Percentiles rank a stretch among this genome's conserved stretches.
Evolutionary conservation across 805 yeast species (phyloP).

Genomic region (Yarrowia divulgata): DNA sequence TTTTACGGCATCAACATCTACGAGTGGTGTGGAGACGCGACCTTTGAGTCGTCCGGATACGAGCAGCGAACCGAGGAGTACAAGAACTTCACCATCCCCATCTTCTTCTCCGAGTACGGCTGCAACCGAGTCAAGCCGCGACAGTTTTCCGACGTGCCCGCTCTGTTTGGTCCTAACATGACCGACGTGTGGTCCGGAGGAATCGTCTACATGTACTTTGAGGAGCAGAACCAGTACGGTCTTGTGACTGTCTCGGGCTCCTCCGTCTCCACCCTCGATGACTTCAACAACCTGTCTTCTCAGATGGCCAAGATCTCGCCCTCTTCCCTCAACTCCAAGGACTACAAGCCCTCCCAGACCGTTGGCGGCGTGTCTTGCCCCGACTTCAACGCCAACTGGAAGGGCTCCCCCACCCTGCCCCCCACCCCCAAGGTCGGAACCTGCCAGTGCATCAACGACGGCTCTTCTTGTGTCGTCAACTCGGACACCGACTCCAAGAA

Average conservation of each 20-base stretch:
- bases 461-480: conserved; percentile 67
- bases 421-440: conserved; percentile 75
- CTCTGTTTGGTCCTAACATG: conserved; percentile 73
- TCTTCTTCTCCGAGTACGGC: conserved; percentile 89
- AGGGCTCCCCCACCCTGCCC: conserved; percentile 70
- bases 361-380: conserved; percentile 58
- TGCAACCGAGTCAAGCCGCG: conserved; percentile 80
- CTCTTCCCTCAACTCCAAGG: conserved; percentile 54
- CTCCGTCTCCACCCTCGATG: conserved; percentile 65
- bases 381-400: conserved; percentile 63
- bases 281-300: conserved; percentile 63
- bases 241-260: conserved; percentile 64
- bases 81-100: conserved; percentile 74
- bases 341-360: conserved; percentile 50
- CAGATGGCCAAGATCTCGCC: conserved; percentile 64
- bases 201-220: conserved; percentile 88
- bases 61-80: conserved; percentile 74
- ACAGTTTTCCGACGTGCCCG: conserved; percentile 74
- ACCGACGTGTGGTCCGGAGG: conserved; percentile 95
- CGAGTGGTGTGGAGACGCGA: conserved; percentile 78
- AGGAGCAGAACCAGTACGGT: conserved; percentile 85
- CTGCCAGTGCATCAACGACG: conserved; percentile 66
- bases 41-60: conserved; percentile 71
- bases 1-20: conserved; percentile 87
- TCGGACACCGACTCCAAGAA: conserved; percentile 59